Base-by-base conservation (phyloP, 495 filamentous ascomycete genomes). In the Talaromyces nanjingensis region DNA sequence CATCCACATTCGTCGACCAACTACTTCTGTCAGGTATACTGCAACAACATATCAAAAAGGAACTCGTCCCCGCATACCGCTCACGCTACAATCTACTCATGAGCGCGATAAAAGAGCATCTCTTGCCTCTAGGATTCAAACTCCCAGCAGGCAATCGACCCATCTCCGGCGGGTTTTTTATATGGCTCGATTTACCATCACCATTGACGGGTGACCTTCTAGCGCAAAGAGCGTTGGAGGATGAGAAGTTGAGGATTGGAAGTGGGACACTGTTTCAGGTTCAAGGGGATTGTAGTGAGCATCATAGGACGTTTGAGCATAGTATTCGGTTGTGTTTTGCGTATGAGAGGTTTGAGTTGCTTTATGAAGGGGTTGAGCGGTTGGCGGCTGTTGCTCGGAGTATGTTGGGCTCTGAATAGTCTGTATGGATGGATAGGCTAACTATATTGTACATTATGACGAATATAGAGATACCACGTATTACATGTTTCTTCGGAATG, bases 151-250 rank as follows among this genome's bases (percentile, higher is more conserved):
- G 72, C 5, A 68, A 71, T 22, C 65, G 73, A 0, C 62, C 65
- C 3, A 62, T 73, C 6, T 72, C 74, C 0, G 91, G 91, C 0
- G 92, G 92, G 0, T 96, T 91, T 72, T 96, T 94, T 70, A 75
- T 92, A 37, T 96, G 91, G 91, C 68, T 94, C 18, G 74, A 75
- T 8, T 73, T 96, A 18, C 89, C 89, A 0, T 60, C 67, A 18
- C 70, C 71, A 4, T 67, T 86, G 11, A 73, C 68, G 22, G 86
- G 85, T 2, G 71, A 71, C 33, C 80, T 76, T n/a, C 76, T 96
- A 14, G 83, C 85, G 11, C 65, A 77, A 59, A 72, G 73, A 33
- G 84, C 84, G 6, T 71, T 77, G 67, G 69, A 75, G 3, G 78
- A 86, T 56, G 83, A 88, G 69, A 84, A 83, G 37, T 68, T 96